Evolutionary conservation across 139 green algal species (phyloP).

Genomic region (Micractinium conductrix): DNA sequence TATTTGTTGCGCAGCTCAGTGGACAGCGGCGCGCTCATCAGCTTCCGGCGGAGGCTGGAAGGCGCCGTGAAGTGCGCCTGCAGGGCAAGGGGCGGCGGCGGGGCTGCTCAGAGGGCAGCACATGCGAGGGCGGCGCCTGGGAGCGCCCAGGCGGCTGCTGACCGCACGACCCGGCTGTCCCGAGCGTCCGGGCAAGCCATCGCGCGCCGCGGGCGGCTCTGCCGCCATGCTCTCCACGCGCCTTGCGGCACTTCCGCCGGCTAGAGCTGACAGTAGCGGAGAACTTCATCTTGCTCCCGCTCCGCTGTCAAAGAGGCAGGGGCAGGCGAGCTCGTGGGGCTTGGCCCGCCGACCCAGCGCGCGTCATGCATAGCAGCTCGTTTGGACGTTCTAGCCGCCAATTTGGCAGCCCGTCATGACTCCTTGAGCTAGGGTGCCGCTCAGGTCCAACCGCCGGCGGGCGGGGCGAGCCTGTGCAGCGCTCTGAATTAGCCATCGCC

Average conservation of each 20-base stretch:
- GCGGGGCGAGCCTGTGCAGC: no score
- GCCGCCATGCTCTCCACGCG: background rate
- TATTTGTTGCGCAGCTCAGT: slow-evolving; percentile 94
- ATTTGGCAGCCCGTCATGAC: no score
- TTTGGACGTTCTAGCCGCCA: no score
- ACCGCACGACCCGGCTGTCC: no score
- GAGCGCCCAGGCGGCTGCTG: no score
- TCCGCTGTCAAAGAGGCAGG: background rate
- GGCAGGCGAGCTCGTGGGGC: background rate
- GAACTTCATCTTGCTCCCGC: slow-evolving; percentile 81
- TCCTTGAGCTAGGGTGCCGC: no score
- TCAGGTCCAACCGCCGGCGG: no score
- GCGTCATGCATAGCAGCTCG: no score
- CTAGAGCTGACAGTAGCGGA: slow-evolving; percentile 76
- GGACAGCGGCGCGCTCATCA: slow-evolving; percentile 96
- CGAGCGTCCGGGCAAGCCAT: no score
- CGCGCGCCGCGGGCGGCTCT: background rate
- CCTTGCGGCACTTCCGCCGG: slow-evolving; percentile 96
- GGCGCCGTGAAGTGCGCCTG: slow-evolving; percentile 98
- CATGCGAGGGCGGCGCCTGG: background rate
- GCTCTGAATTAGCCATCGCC: no score
- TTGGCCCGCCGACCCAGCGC: no score
- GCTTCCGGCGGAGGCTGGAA: slow-evolving; percentile 85
- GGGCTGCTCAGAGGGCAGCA: background rate
- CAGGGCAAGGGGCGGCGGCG: background rate